Conservation (phyloP, 108 stramenopile species). For the Hondaea fermentalgiana region DNA sequence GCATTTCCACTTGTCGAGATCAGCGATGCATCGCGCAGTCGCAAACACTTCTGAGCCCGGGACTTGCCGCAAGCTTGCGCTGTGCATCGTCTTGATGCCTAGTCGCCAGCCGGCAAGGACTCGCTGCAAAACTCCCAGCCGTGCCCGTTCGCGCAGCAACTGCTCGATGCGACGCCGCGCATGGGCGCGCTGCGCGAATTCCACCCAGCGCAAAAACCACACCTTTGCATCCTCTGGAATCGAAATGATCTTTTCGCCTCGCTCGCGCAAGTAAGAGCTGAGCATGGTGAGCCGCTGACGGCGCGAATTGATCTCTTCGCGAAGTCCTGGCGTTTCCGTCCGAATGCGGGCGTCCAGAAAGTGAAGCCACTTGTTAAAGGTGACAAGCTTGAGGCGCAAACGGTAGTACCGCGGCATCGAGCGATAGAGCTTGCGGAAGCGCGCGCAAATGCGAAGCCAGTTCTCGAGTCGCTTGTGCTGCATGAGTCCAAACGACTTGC, state of each 20-base stretch:
- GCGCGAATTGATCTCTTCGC: conserved; percentile 1
- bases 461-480: not conserved
- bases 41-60: not conserved
- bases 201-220: conserved; percentile 3
- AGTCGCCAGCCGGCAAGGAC: not conserved
- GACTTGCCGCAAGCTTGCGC: not conserved
- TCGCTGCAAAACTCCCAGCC: not conserved
- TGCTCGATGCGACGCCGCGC: not conserved
- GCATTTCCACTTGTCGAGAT: not conserved
- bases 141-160: not conserved
- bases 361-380: not conserved
- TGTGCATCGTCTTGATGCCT: not conserved
- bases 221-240: not conserved
- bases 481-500: not conserved
- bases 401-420: not conserved
- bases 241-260: not conserved
- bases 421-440: not conserved
- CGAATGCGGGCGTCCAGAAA: not conserved
- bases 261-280: not conserved
- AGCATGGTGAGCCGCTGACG: not conserved
- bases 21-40: not conserved
- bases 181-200: not conserved
- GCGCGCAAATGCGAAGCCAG: not conserved
- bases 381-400: not conserved
- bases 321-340: not conserved